A percentile compares a stretch with the other conserved stretches of the same genome.
Conservation (phyloP, 768 basidiomycete species). For the Hypholoma sublateritium region DNA sequence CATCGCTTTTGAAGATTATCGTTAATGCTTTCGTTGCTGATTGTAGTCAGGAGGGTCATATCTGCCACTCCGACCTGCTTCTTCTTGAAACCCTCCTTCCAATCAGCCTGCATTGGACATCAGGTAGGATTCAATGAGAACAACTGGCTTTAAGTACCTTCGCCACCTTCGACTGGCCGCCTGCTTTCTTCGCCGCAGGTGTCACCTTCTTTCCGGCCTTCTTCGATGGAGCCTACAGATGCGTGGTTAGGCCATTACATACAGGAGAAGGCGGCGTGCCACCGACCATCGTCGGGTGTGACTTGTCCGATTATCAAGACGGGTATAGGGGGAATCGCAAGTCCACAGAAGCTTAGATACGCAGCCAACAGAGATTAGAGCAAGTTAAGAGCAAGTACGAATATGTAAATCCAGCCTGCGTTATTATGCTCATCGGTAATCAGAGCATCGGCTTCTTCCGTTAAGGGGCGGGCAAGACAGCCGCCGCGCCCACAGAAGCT, state of each 20-base stretch:
- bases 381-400: background rate
- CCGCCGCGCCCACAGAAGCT: background rate
- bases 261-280: background rate
- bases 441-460: slow-evolving; percentile 15
- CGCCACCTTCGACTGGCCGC: slow-evolving; percentile 62
- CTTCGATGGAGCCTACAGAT: slow-evolving; percentile 75
- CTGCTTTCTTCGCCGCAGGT: slow-evolving; percentile 62
- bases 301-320: slow-evolving; percentile 2
- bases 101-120: slow-evolving; percentile 76
- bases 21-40: slow-evolving; percentile 97
- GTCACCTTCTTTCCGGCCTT: slow-evolving; percentile 86
- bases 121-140: slow-evolving; percentile 3
- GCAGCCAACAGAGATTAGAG: background rate
- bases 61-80: slow-evolving; percentile 97
- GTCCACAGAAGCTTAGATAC: background rate
- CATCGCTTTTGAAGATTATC: slow-evolving; percentile 97
- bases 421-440: slow-evolving; percentile 9
- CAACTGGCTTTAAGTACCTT: slow-evolving; percentile 50
- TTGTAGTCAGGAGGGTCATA: slow-evolving; percentile 96
- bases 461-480: background rate
- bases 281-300: slow-evolving; percentile 16
- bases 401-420: background rate
- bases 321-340: background rate
- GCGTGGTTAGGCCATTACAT: background rate
- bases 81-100: slow-evolving; percentile 99